A percentile compares a stretch with the other conserved stretches of the same genome.
Conservation (phyloP, 345 rosid species). For the Eucalyptus regnans region DNA sequence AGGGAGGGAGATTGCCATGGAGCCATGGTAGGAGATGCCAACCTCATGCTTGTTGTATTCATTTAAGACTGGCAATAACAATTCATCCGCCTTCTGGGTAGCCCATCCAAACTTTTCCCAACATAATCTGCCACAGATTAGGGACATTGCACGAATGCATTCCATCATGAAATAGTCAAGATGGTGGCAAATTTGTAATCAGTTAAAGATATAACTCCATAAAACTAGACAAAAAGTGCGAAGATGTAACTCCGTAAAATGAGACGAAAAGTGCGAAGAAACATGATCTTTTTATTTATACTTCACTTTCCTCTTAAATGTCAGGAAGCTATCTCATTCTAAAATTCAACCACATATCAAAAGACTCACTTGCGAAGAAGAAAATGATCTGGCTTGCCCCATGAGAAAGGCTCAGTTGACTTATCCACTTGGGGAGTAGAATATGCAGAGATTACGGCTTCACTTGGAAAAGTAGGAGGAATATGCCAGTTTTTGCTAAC, state of each 20-base stretch:
- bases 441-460: constrained; percentile 74
- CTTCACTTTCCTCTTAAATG: not conserved
- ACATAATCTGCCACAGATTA: constrained; percentile 50
- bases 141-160: not conserved
- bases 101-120: constrained; percentile 96
- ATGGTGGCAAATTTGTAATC: not conserved
- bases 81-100: constrained; percentile 68
- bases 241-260: not conserved
- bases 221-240: not conserved
- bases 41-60: constrained; percentile 94
- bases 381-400: constrained; percentile 90
- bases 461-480: constrained; percentile 87
- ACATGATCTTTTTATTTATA: not conserved
- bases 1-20: not conserved
- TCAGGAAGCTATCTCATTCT: not conserved
- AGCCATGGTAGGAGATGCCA: not conserved
- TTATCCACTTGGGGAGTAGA: constrained; percentile 79
- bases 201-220: not conserved
- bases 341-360: not conserved
- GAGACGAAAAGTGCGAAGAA: not conserved
- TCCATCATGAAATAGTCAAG: not conserved
- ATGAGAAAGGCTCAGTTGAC: constrained; percentile 78
- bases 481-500: constrained; percentile 99
- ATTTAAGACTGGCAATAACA: constrained; percentile 78
- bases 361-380: constrained; percentile 61